phyloP scores from a whole-genome alignment of 208 protist species.

The Trypanosoma grayi region DNA sequence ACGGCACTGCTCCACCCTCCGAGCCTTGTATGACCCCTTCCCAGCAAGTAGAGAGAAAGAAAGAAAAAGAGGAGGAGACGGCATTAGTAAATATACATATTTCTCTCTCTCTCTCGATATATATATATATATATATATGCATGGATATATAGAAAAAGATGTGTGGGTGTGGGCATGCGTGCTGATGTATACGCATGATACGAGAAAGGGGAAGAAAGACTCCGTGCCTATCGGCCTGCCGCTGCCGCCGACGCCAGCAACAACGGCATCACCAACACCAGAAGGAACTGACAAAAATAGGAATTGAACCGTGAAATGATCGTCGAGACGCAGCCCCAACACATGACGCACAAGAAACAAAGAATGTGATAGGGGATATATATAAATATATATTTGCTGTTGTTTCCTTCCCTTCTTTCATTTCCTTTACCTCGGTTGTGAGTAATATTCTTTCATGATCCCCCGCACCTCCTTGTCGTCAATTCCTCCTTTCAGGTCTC shows the following conservation, averaged over 20 bases:
- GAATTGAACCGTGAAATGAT: constrained; percentile 1
- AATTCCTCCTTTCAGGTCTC: too few species aligned
- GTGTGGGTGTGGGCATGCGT: too few species aligned
- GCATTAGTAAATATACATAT: too few species aligned
- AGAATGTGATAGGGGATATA: not conserved
- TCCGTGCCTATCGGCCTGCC: too few species aligned
- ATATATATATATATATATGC: constrained; percentile 11
- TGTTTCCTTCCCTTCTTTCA: constrained; percentile 3
- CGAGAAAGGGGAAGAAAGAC: too few species aligned
- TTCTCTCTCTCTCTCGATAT: too few species aligned
- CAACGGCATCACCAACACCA: not conserved
- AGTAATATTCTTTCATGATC: not conserved
- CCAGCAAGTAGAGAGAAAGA: not conserved
- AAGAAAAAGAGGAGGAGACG: constrained; percentile 2
- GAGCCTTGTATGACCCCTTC: not conserved
- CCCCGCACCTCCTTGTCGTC: not conserved
- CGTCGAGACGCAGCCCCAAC: not conserved
- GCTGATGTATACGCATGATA: too few species aligned
- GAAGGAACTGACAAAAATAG: not conserved
- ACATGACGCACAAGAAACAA: constrained; percentile 9
- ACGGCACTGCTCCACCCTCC: not conserved
- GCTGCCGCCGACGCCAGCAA: not conserved
- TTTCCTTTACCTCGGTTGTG: constrained; percentile 9
- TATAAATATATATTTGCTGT: not conserved
- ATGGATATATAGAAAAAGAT: not conserved